Evolutionary conservation across 139 green algal genomes (phyloP).

Genomic region (Volvox reticuliferus): DNA sequence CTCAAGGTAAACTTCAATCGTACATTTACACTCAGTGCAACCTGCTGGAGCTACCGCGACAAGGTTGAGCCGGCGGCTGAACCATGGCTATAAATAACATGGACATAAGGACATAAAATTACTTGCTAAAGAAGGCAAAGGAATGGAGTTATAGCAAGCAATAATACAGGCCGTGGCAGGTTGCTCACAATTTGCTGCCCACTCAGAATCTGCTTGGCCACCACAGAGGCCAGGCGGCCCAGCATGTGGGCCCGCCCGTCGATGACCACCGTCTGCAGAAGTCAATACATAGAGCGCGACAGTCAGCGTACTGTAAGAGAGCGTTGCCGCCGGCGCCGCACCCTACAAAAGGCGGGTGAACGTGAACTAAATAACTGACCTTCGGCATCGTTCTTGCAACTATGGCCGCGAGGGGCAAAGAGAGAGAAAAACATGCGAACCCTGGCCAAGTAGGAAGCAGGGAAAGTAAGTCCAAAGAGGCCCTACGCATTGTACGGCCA

Average conservation of each 20-base stretch:
- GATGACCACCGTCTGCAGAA: slow-evolving; percentile 82
- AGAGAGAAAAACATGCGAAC: neutral
- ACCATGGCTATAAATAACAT: neutral
- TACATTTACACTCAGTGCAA: no score
- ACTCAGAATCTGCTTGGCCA: slow-evolving; percentile 98
- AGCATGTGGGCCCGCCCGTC: slow-evolving; percentile 97
- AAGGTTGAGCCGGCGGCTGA: slow-evolving; percentile 9
- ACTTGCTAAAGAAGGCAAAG: no score
- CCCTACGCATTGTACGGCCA: neutral
- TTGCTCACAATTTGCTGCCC: slow-evolving; percentile 92
- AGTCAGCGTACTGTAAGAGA: neutral
- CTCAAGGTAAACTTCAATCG: neutral
- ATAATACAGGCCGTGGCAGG: neutral
- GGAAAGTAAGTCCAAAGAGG: neutral
- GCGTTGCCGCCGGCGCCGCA: slow-evolving; percentile 31
- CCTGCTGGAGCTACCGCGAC: no score
- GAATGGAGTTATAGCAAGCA: no score
- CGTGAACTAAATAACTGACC: neutral
- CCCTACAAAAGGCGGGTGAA: neutral
- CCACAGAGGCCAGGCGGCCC: slow-evolving; percentile 93
- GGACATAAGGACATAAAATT: no score
- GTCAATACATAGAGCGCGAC: neutral
- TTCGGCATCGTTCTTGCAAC: slow-evolving; percentile 38
- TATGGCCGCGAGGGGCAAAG: slow-evolving; percentile 29
- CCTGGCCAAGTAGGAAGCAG: neutral